Conservation (phyloP, 345 rosid species). For the Brassica napus region DNA sequence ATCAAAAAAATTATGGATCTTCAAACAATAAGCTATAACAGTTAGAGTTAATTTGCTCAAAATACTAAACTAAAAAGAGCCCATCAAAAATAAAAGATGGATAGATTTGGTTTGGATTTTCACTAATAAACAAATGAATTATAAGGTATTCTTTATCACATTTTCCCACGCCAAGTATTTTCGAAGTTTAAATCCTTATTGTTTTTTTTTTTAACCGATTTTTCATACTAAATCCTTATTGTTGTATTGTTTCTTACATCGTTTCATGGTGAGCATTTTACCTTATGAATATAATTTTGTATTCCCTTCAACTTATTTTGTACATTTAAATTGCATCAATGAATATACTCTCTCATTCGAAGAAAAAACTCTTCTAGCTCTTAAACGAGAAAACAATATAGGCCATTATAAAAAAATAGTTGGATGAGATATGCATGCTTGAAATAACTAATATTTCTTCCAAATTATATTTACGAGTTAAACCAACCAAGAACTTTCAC, state of each 20-base stretch:
- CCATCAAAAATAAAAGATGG: constrained; percentile 32
- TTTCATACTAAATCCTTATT: constrained; percentile 1
- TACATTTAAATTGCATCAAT: background rate
- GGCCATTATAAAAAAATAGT: background rate
- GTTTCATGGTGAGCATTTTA: background rate
- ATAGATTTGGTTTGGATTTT: constrained; percentile 33
- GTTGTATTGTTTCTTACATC: background rate
- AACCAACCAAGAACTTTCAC: background rate
- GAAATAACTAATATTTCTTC: background rate
- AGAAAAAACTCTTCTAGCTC: background rate
- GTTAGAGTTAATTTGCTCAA: too few species aligned
- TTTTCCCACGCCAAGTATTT: constrained; percentile 34
- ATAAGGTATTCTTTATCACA: constrained; percentile 23
- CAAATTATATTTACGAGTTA: background rate
- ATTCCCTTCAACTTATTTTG: background rate
- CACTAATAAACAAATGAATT: constrained; percentile 17
- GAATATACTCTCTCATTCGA: background rate
- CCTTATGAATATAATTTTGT: background rate
- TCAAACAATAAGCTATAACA: too few species aligned
- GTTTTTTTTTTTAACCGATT: too few species aligned
- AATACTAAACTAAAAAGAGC: constrained; percentile 18
- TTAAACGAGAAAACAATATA: background rate
- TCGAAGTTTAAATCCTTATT: constrained; percentile 17
- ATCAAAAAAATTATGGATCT: too few species aligned
- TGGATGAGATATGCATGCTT: constrained; percentile 3